These are phyloP conservation scores for Kluyveromyces lactis DNA, from an alignment of 805 yeast species.

Conservation along the genomic window DNA sequence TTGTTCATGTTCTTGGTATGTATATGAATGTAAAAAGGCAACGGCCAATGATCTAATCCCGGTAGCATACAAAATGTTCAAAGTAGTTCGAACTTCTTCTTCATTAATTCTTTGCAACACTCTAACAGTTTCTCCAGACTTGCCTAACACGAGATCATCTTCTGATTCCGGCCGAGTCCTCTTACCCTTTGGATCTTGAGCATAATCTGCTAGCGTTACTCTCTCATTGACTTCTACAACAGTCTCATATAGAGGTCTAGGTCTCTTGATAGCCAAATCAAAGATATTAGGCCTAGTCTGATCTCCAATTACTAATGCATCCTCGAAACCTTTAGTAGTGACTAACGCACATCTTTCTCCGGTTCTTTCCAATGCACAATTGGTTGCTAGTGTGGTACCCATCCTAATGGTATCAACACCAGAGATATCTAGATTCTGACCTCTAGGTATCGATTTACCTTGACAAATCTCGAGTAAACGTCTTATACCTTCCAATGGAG, in stretches of 20 bases:
- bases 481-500: slow-evolving; percentile 88
- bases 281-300: slow-evolving; percentile 89
- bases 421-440: slow-evolving; percentile 50
- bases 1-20: slow-evolving; percentile 28
- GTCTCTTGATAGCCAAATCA: slow-evolving; percentile 66
- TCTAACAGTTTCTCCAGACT: slow-evolving; percentile 60
- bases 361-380: slow-evolving; percentile 84
- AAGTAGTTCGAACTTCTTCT: slow-evolving; percentile 32
- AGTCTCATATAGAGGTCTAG: slow-evolving; percentile 59
- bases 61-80: slow-evolving; percentile 38
- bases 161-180: slow-evolving; percentile 20
- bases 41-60: slow-evolving; percentile 50
- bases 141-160: slow-evolving; percentile 40
- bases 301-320: slow-evolving; percentile 75
- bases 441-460: slow-evolving; percentile 47
- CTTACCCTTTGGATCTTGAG: slow-evolving; percentile 53
- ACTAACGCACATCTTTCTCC: slow-evolving; percentile 82
- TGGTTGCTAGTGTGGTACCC: slow-evolving; percentile 96
- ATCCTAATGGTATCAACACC: slow-evolving; percentile 63
- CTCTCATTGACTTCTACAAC: slow-evolving; percentile 88
- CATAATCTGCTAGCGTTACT: slow-evolving; percentile 72
- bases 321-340: slow-evolving; percentile 84
- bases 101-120: slow-evolving; percentile 45
- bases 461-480: slow-evolving; percentile 58
- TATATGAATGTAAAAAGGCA: slow-evolving; percentile 23